These are phyloP conservation scores for Salix arbutifolia DNA, from an alignment of 345 rosid genomes.

Conservation along the genomic window DNA sequence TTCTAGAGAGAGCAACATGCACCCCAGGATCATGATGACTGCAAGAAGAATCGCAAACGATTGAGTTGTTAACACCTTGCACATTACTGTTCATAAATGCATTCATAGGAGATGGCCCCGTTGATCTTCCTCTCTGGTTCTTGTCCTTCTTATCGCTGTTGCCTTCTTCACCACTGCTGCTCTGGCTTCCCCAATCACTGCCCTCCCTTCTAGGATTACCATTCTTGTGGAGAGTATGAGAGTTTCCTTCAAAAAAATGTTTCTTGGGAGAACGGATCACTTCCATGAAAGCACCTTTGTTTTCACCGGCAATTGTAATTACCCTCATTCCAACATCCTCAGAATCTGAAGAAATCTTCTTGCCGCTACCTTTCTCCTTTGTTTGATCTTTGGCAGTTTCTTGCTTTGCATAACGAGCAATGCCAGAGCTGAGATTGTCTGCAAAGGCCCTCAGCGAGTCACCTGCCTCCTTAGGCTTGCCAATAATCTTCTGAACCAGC, in stretches of 20 bases:
- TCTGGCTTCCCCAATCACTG: slow-evolving; percentile 27
- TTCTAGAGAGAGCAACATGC: slow-evolving; percentile 50
- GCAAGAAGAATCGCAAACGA: slow-evolving; percentile 56
- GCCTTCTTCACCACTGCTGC: slow-evolving; percentile 37
- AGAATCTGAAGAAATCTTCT: slow-evolving; percentile 38
- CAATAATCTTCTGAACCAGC: slow-evolving; percentile 44
- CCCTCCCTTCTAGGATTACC: slow-evolving; percentile 23
- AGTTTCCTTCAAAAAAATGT: slow-evolving; percentile 19
- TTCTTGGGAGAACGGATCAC: slow-evolving; percentile 46
- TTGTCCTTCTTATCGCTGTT: slow-evolving; percentile 30
- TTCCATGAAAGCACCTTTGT: slow-evolving; percentile 90
- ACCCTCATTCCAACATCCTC: slow-evolving; percentile 46
- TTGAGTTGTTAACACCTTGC: slow-evolving; percentile 83
- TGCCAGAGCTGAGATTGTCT: slow-evolving; percentile 15
- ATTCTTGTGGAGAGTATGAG: slow-evolving; percentile 23
- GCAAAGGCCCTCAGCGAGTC: slow-evolving; percentile 13
- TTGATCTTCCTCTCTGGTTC: slow-evolving; percentile 19
- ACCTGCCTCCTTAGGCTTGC: slow-evolving; percentile 27
- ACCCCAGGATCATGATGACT: slow-evolving; percentile 80
- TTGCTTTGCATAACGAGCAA: slow-evolving; percentile 17
- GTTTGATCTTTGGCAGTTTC: slow-evolving; percentile 10
- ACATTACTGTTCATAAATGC: slow-evolving; percentile 79
- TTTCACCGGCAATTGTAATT: slow-evolving; percentile 83
- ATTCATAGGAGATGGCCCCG: slow-evolving; percentile 35
- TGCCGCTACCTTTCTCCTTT: slow-evolving; percentile 25